Evolutionary conservation across 129 eudicot genomes (phyloP).

Genomic region (Gnaphalium uliginosum): DNA sequence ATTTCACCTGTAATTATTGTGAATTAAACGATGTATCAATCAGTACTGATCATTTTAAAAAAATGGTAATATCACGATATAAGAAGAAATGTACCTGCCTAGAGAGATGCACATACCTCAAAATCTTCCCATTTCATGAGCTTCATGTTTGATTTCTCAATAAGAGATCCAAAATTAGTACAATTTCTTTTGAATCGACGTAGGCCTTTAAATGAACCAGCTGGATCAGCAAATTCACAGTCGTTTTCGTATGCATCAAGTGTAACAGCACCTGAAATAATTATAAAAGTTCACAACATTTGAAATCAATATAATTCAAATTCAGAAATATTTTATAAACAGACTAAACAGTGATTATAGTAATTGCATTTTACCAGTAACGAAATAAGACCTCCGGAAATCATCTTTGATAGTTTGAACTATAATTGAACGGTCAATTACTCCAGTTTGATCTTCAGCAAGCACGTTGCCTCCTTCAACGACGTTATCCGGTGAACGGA

Average conservation of each 20-base stretch:
- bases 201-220: slow-evolving; percentile 82
- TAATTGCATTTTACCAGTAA: slow-evolving; percentile 53
- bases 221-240: slow-evolving; percentile 99
- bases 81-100: not conserved
- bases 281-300: not conserved
- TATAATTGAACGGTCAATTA: slow-evolving; percentile 52
- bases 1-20: not conserved
- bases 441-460: slow-evolving; percentile 39
- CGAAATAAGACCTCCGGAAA: slow-evolving; percentile 74
- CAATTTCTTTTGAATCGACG: slow-evolving; percentile 86
- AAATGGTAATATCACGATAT: not conserved
- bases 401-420: slow-evolving; percentile 80
- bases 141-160: slow-evolving; percentile 81
- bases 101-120: slow-evolving; percentile 45
- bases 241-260: slow-evolving; percentile 85
- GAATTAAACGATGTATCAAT: not conserved
- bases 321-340: not conserved
- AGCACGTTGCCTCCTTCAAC: slow-evolving; percentile 29
- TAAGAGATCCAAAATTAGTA: slow-evolving; percentile 81
- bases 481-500: slow-evolving; percentile 60
- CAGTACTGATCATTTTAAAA: not conserved
- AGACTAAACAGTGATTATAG: not conserved
- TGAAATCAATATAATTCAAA: not conserved
- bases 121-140: slow-evolving; percentile 93
- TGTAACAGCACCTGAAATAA: slow-evolving; percentile 61